Percentiles rank a stretch among this genome's conserved stretches.
Evolutionary conservation across 768 basidiomycete species (phyloP).

Genomic region (Serendipita sp.): DNA sequence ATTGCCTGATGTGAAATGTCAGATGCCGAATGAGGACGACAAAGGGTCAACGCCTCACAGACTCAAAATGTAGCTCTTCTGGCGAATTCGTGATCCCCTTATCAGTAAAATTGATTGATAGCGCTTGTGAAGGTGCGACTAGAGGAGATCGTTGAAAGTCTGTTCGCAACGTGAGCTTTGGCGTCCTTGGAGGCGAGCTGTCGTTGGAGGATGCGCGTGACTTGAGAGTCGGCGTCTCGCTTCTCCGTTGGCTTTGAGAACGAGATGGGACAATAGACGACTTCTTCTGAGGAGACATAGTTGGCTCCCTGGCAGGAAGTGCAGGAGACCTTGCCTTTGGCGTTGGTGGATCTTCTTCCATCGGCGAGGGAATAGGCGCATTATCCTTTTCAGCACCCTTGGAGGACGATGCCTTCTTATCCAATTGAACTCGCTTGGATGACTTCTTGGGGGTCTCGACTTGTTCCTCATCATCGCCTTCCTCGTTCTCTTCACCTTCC

Average conservation of each 20-base stretch:
- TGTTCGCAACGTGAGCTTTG: neutral
- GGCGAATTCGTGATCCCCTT: neutral
- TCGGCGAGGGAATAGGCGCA: neutral
- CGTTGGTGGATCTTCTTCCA: neutral
- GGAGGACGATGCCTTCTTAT: neutral
- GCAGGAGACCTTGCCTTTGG: neutral
- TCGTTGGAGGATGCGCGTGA: neutral
- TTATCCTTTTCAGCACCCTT: neutral
- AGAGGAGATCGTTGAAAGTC: neutral
- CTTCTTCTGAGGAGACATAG: neutral
- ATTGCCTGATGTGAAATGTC: neutral
- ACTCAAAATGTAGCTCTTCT: neutral
- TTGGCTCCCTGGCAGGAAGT: neutral
- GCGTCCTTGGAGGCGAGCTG: neutral
- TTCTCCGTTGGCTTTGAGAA: neutral
- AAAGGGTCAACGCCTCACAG: too few species aligned
- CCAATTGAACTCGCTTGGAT: neutral
- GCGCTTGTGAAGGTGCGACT: neutral
- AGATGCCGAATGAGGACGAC: too few species aligned
- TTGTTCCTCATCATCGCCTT: neutral
- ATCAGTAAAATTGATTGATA: too few species aligned
- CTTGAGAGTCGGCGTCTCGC: neutral
- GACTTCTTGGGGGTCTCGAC: neutral
- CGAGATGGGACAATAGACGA: neutral
- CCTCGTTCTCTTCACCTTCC: neutral